Evolutionary conservation across 352 stramenopile species (phyloP), one percentile per base, ranked within the genome.

Genomic region (Phytophthora hibernalis): DNA sequence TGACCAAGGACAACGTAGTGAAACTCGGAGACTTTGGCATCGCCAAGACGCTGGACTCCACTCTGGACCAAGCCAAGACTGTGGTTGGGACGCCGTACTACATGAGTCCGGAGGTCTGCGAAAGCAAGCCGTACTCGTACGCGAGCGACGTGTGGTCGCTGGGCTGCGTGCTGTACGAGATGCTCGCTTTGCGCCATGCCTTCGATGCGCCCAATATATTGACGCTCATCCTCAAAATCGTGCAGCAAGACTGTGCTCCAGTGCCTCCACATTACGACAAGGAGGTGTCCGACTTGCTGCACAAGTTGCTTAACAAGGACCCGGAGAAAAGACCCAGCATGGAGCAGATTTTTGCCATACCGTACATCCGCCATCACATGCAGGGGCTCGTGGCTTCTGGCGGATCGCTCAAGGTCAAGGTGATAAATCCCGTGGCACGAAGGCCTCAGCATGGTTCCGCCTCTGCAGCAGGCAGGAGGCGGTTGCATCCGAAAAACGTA

Each of bases 1-100:
- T 97, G 13, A 94, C 87, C 35, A 89, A 64, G 0, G 73, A 90
- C 37, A 92, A 97, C 53, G 81, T 93, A 16, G 86, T 98, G 43
- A 97, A 98, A 40, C 75, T 98, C 18, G 95, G 94, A 16, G 95
- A 98, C 65, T 96, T 98, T 54, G 95, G 94, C 59, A 98, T 98
- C 68, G 92, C 90, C 43, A 90, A 90, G 73, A 92, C 86, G 45
- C 68, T 95, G 37, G 79, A 93, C 55, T 92, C 87, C 18, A 95
- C 85, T 8, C 73, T 93, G 50, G 85, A 94, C 65, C 85, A 97
- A 47, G 93, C 93, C 10, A 84, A 85, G 45, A 98, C 92, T 0
- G 85, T 97, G 31, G 90, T 98, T 22, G 94, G 94, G 22, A 98
- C 93, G 18, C 94, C 94, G 0, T 97, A 97, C 73, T 98, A 98